Evolutionary conservation across 2,329 filamentous ascomycete genomes (phyloP).

Genomic region (Fusarium odoratissimum): DNA sequence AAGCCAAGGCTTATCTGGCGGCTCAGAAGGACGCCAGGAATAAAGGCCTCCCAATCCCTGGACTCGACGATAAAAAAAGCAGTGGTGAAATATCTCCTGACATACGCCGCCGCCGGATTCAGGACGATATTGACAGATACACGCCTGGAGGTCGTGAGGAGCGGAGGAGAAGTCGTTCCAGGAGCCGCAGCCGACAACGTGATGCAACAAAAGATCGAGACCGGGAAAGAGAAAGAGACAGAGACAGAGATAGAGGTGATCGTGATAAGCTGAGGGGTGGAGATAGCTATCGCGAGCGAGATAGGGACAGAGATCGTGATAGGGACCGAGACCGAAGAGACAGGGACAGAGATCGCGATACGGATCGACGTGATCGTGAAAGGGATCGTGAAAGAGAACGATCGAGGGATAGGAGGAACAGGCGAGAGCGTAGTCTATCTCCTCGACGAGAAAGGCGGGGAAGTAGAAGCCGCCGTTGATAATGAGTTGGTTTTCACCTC

Average conservation of each 20-base stretch:
- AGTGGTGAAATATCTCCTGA: slow-evolving; percentile 59
- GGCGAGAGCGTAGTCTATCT: slow-evolving; percentile 48
- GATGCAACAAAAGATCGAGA: slow-evolving; percentile 48
- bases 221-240: slow-evolving; percentile 39
- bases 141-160: slow-evolving; percentile 58
- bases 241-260: slow-evolving; percentile 38
- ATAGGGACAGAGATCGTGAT: slow-evolving; percentile 45
- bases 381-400: slow-evolving; percentile 33
- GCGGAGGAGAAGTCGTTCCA: slow-evolving; percentile 51
- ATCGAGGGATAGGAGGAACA: slow-evolving; percentile 40
- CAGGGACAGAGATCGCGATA: slow-evolving; percentile 49
- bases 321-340: slow-evolving; percentile 50
- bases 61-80: slow-evolving; percentile 65
- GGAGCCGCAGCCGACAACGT: slow-evolving; percentile 49
- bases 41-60: slow-evolving; percentile 68
- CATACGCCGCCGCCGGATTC: slow-evolving; percentile 47
- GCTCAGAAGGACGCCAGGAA: slow-evolving; percentile 70
- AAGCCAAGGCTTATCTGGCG: slow-evolving; percentile 73
- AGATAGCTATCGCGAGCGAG: slow-evolving; percentile 31
- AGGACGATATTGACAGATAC: slow-evolving; percentile 58
- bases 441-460: slow-evolving; percentile 51
- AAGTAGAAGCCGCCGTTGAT: slow-evolving; percentile 57
- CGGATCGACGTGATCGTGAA: slow-evolving; percentile 42
- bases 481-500: slow-evolving; percentile 33
- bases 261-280: slow-evolving; percentile 44